phyloP scores from a whole-genome alignment of 805 yeast genomes.

The Saturnispora hagleri region DNA sequence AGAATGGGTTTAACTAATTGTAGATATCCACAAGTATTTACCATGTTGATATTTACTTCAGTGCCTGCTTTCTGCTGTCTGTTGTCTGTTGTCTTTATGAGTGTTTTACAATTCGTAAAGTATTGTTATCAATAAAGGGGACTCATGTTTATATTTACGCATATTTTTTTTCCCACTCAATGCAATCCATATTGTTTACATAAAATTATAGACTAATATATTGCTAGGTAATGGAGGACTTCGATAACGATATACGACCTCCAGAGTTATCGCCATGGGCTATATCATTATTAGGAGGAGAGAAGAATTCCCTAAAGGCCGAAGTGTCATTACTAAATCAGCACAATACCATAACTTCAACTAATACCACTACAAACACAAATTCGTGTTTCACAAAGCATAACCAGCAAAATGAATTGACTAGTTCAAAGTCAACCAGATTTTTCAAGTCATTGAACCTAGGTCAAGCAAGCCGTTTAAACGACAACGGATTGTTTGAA shows the following conservation, averaged over 20 bases:
- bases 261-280: constrained; percentile 48
- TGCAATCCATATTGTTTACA: not conserved
- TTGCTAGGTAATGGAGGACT: constrained; percentile 14
- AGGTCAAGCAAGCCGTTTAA: constrained; percentile 45
- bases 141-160: not conserved
- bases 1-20: too few relatives aligned
- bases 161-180: not conserved
- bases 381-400: constrained; percentile 9
- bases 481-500: constrained; percentile 14
- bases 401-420: constrained; percentile 1
- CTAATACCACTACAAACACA: constrained; percentile 5
- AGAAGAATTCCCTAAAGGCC: not conserved
- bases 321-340: not conserved
- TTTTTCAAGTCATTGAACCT: constrained; percentile 28
- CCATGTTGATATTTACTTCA: too few relatives aligned
- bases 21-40: too few relatives aligned
- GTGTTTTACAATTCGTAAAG: too few relatives aligned
- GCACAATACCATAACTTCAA: constrained; percentile 1
- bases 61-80: too few relatives aligned
- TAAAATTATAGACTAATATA: not conserved
- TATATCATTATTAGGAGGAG: constrained; percentile 37
- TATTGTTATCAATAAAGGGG: not conserved
- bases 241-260: constrained; percentile 37
- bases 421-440: constrained; percentile 11
- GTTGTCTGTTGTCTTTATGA: too few relatives aligned